Conservation (phyloP, 805 yeast species). For the Candida mattraensis region DNA sequence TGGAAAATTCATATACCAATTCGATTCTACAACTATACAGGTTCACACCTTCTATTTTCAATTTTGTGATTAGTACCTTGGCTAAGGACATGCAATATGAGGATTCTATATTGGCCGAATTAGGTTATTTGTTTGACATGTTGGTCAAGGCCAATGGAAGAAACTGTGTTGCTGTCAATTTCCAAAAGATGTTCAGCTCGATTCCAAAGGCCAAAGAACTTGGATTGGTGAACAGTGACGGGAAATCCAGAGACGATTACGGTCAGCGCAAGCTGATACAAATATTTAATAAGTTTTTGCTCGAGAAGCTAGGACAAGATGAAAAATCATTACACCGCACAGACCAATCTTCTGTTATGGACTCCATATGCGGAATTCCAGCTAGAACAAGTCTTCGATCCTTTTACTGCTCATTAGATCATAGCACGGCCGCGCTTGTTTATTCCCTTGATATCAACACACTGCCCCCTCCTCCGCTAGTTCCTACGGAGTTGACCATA, state of each 20-base stretch:
- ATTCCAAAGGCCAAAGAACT: conserved; percentile 50
- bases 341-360: conserved; percentile 19
- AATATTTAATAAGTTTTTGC: conserved; percentile 57
- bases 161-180: conserved; percentile 81
- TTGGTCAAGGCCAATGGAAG: conserved; percentile 74
- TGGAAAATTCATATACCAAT: conserved; percentile 76
- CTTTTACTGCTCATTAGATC: conserved; percentile 39
- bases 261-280: conserved; percentile 48
- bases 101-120: conserved; percentile 65
- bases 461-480: conserved; percentile 34
- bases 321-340: conserved; percentile 37
- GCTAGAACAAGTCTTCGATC: conserved; percentile 44
- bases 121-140: conserved; percentile 93
- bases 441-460: conserved; percentile 44
- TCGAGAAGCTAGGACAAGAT: conserved; percentile 52
- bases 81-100: conserved; percentile 50
- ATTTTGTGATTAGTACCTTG: conserved; percentile 56
- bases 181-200: conserved; percentile 52
- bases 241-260: conserved; percentile 42
- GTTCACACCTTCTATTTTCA: conserved; percentile 71
- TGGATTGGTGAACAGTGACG: conserved; percentile 54
- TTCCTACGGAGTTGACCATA: conserved; percentile 37
- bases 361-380: conserved; percentile 41
- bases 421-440: conserved; percentile 35
- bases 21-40: conserved; percentile 77